Evolutionary conservation across 495 filamentous ascomycete genomes (phyloP), one percentile per base, ranked within the genome.

Genomic region (Hypoxylon cercidicola): DNA sequence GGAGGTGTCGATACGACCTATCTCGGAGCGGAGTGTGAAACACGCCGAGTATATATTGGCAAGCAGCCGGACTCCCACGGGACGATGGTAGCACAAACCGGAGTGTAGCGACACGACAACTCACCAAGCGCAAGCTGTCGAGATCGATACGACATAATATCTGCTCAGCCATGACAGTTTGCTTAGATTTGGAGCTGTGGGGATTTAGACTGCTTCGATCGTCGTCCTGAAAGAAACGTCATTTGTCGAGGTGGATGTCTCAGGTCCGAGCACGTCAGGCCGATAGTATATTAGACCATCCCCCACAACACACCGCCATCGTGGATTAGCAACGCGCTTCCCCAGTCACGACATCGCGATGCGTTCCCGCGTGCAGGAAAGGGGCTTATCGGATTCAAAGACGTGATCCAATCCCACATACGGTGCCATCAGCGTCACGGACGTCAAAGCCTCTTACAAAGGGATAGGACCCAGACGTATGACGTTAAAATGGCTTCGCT

Each of bases 401-500:
- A 35, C 32, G 44, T 60, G 46, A 46, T 49, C 50, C 28, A 56
- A 34, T 34, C 45, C 51, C 13, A 18, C 5, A 59, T 3, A 50
- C 44, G 40, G 39, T n/a, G n/a, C n/a, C 56, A 35, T 15, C 4
- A 12, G 37, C 50, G 43, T 20, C 11, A 11, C 3, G 25, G 25
- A 28, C 25, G 3, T 7, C 25, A 28, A 28, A 15, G 11, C 25
- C 16, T 55, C 41, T 12, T 11, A 34, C 30, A 51, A 55, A 55
- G 28, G 20, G 25, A 52, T 50, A 15, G 19, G 6, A 28, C 35
- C 43, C n/a, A 45, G 37, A 43, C 50, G 20, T 44, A 66, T 66
- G 50, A 35, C 62, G 62, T 66, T 66, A 66, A 43, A 66, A 66
- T 66, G 39, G 55, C 9, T 34, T 28, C 39, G 44, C 44, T 60